phyloP scores from a whole-genome alignment of 2,329 filamentous ascomycete genomes.

The Botryosphaeria dothidea region DNA sequence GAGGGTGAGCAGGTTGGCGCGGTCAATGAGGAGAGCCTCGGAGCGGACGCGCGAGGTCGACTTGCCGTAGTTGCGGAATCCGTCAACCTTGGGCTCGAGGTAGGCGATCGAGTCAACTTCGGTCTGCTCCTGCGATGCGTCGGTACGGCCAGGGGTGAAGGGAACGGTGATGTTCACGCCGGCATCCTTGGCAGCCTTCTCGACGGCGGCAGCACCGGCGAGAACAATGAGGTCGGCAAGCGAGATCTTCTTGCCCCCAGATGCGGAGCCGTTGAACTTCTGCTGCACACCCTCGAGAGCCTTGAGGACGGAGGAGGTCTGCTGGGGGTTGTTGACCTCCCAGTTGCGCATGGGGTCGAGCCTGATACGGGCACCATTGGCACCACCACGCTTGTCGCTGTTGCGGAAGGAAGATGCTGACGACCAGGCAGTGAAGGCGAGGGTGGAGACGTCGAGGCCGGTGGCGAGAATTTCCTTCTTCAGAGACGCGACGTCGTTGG shows the following conservation, averaged over 20 bases:
- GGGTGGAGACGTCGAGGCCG: slow-evolving; percentile 61
- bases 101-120: slow-evolving; percentile 64
- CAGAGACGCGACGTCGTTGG: slow-evolving; percentile 63
- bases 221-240: slow-evolving; percentile 79
- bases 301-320: slow-evolving; percentile 62
- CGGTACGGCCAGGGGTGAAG: slow-evolving; percentile 71
- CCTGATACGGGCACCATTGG: slow-evolving; percentile 77
- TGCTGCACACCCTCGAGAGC: slow-evolving; percentile 66
- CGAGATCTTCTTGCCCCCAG: slow-evolving; percentile 69
- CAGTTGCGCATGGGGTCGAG: slow-evolving; percentile 72
- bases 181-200: slow-evolving; percentile 61
- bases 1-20: slow-evolving; percentile 69
- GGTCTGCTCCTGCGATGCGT: slow-evolving; percentile 72
- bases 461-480: slow-evolving; percentile 68
- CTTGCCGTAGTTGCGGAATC: slow-evolving; percentile 77
- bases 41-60: slow-evolving; percentile 61
- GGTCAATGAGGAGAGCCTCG: slow-evolving; percentile 72
- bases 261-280: slow-evolving; percentile 59
- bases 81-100: slow-evolving; percentile 70
- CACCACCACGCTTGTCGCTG: slow-evolving; percentile 79
- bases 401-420: slow-evolving; percentile 46
- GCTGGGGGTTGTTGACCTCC: slow-evolving; percentile 71
- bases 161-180: slow-evolving; percentile 58
- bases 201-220: slow-evolving; percentile 68
- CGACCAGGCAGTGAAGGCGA: slow-evolving; percentile 54